Base-by-base conservation (phyloP, 164 flowering plant genomes). In the Liriodendron chinense region DNA sequence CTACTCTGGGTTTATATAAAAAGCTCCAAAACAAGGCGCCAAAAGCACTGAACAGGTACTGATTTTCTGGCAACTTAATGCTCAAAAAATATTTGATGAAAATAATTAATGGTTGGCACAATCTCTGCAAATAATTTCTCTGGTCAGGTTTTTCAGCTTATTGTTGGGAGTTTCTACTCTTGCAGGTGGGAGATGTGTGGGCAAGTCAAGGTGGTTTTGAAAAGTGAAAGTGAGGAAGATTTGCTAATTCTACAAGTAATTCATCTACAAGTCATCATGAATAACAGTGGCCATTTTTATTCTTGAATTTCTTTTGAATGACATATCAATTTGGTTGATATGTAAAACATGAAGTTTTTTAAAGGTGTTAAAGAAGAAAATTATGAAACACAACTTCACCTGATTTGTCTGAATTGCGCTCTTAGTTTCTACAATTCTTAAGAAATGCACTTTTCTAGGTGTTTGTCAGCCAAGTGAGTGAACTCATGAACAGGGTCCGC, bases 161-260 rank as follows among this genome's bases (percentile, higher is more conserved):
- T 67, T 26, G 47, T 20, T 49, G 62, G 18, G 24, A n/a, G 43
- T 59, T 72, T 75, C 7, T 68, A 14, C 28, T 49, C 69, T 70
- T 87, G 81, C 88, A 96, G 99, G 82, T 96, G 99, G 99, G 99
- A 96, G 81, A 92, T 87, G 91, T 94, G 96, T 74, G 98, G 97
- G 66, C 99, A 96, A 87, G 98, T 96, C 72, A 96, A 94, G 84
- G 98, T 96, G 75, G 99, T 96, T 57, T 82, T 96, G 81, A 96
- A 93, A 86, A 88, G 79, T 59, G 99, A 96, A 77, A 90, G 89
- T 70, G 98, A 96, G 82, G 96, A 94, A 22, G 97, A 94, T 67
- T 79, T 96, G 90, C 88, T 96, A 61, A 80, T 80, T 80, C 80
- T 96, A 82, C 98, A 96, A 75, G 98, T 94, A 68, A 70, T 23